These are phyloP conservation scores for Pelagophyceae sp. DNA, from an alignment of 352 stramenopile species.

Conservation along the genomic window DNA sequence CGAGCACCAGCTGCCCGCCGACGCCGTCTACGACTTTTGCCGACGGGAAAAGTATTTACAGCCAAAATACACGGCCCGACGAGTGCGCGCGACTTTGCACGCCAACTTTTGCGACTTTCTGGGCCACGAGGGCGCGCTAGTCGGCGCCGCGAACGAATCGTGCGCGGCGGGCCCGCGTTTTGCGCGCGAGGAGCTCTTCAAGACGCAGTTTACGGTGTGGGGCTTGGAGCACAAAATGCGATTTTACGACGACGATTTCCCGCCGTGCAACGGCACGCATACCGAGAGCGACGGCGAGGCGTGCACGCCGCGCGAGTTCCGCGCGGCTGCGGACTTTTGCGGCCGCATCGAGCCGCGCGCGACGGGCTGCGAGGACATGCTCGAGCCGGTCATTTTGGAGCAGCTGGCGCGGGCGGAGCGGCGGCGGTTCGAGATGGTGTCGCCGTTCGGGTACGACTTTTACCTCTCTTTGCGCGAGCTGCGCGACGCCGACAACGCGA, in stretches of 20 bases:
- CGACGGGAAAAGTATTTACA: conserved; percentile 9
- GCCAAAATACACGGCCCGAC: background rate
- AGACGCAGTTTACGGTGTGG: background rate
- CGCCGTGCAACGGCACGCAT: background rate
- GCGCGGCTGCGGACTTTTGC: conserved; percentile 4
- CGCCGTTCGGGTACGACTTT: conserved; percentile 17
- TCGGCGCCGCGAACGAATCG: background rate
- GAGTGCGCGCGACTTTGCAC: conserved; percentile 12
- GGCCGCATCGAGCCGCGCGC: background rate
- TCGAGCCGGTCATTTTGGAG: background rate
- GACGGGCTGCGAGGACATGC: background rate
- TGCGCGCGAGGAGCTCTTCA: conserved; percentile 8
- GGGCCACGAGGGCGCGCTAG: background rate
- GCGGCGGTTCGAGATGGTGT: background rate
- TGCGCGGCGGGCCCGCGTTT: background rate
- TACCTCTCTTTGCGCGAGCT: background rate
- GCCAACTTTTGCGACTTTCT: background rate
- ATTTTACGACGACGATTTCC: conserved; percentile 12
- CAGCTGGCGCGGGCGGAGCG: background rate
- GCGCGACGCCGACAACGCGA: conserved; percentile 14
- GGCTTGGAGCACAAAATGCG: conserved; percentile 1
- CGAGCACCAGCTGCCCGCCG: background rate
- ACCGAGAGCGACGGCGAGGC: background rate
- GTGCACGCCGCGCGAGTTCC: background rate
- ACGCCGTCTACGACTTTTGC: conserved; percentile 20